These are phyloP conservation scores for Jacaranda mimosifolia DNA, from an alignment of 257 asterid genomes.

Conservation along the genomic window DNA sequence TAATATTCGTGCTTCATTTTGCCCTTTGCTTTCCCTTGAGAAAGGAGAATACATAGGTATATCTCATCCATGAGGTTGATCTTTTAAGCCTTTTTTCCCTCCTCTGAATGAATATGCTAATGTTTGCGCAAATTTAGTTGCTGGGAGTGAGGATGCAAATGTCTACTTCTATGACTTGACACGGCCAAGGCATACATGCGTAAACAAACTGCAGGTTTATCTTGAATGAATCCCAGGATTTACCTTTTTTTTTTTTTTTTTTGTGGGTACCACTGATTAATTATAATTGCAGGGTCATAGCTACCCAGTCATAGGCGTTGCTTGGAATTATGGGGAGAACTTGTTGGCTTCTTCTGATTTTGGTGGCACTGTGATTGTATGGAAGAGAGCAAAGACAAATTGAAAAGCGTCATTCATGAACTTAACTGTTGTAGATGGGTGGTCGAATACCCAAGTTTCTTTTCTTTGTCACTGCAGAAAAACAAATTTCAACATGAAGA, in stretches of 20 bases:
- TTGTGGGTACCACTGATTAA: background rate
- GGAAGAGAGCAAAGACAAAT: conserved; percentile 88
- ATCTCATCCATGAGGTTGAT: background rate
- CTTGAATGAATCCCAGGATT: conserved; percentile 2
- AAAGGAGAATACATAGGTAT: conserved; percentile 96
- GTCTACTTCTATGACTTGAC: conserved; percentile 96
- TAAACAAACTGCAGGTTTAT: conserved; percentile 92
- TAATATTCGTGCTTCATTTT: conserved; percentile 93
- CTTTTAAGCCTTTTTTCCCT: background rate
- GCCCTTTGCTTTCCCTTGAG: conserved; percentile 99
- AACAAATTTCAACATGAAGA: background rate
- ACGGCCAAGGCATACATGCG: conserved; percentile 88
- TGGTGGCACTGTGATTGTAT: conserved; percentile 96
- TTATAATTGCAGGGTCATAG: conserved; percentile 81
- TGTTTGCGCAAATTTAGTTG: conserved; percentile 61
- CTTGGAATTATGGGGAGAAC: conserved; percentile 98
- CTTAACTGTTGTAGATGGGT: conserved; percentile 18
- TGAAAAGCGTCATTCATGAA: conserved; percentile 26
- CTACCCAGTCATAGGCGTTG: conserved; percentile 88
- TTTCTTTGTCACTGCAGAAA: background rate
- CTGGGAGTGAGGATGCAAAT: conserved; percentile 97
- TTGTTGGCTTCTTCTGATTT: conserved; percentile 96
- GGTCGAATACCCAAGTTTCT: background rate
- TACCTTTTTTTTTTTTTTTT: background rate
- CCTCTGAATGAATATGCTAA: background rate